A percentile compares a stretch with the other conserved stretches of the same genome.
phyloP scores from a whole-genome alignment of 2,329 filamentous ascomycete genomes.

The Chaetomiaceae sp. region DNA sequence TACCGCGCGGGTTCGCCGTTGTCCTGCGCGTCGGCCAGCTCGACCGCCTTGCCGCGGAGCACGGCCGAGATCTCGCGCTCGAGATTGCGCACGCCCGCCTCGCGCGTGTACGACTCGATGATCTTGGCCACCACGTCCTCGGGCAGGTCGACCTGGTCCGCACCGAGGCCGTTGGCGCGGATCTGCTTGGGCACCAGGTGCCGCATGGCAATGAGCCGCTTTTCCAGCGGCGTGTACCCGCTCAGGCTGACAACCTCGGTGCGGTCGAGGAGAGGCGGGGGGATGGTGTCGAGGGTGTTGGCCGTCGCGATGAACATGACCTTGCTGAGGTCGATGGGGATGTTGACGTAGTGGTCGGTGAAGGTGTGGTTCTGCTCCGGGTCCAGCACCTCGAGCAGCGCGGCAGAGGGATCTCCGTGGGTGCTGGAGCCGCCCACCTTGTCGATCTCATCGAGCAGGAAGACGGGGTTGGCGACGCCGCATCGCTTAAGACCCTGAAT shows the following conservation, averaged over 20 bases:
- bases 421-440: constrained; percentile 88
- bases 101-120: constrained; percentile 92
- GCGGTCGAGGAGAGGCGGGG: constrained; percentile 84
- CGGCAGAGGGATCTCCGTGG: constrained; percentile 91
- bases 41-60: constrained; percentile 89
- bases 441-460: constrained; percentile 95
- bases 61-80: constrained; percentile 94
- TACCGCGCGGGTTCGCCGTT: constrained; percentile 62
- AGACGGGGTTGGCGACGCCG: constrained; percentile 89
- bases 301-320: constrained; percentile 97
- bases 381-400: constrained; percentile 96
- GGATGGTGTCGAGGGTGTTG: constrained; percentile 91
- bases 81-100: constrained; percentile 90
- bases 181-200: constrained; percentile 98
- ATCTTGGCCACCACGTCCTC: constrained; percentile 89
- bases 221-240: constrained; percentile 95
- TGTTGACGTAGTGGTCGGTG: constrained; percentile 91
- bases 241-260: constrained; percentile 95
- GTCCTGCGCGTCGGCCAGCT: constrained; percentile 88
- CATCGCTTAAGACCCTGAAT: constrained; percentile 94
- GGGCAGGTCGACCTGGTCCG: constrained; percentile 68
- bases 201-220: constrained; percentile 85
- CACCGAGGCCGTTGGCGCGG: constrained; percentile 74
- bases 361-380: constrained; percentile 96
- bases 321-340: constrained; percentile 92